phyloP scores from a whole-genome alignment of 208 protist genomes.

The Acanthamoeba castellanii region DNA sequence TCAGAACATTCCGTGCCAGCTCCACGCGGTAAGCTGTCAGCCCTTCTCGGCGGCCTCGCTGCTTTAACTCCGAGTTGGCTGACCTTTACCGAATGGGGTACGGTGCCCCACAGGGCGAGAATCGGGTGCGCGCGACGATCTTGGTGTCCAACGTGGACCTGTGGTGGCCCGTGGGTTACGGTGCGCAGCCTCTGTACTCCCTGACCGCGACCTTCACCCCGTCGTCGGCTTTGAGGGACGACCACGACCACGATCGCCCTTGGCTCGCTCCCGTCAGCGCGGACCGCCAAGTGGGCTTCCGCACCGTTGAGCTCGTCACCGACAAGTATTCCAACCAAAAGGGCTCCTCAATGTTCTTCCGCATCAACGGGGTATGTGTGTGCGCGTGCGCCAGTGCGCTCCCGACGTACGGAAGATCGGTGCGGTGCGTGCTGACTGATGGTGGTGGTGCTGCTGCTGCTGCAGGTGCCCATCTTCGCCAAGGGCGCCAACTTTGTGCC shows the following conservation, averaged over 20 bases:
- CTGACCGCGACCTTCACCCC: not conserved
- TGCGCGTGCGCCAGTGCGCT: not conserved
- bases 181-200: constrained; percentile 61
- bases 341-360: constrained; percentile 22
- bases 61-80: not conserved
- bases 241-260: not conserved
- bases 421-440: not conserved
- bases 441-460: too few species aligned
- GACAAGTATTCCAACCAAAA: not conserved
- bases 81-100: too few species aligned
- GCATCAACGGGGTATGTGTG: not conserved
- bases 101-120: not conserved
- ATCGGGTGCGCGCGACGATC: not conserved
- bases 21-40: not conserved
- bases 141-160: constrained; percentile 1
- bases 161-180: constrained; percentile 76
- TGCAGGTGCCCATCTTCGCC: constrained; percentile 19
- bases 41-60: not conserved
- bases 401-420: too few species aligned
- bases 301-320: constrained; percentile 70
- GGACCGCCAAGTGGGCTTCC: constrained; percentile 48
- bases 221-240: not conserved
- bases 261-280: not conserved
- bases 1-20: not conserved
- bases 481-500: constrained; percentile 90